phyloP scores from a whole-genome alignment of 805 yeast species.

The Pichia cephalocereana region DNA sequence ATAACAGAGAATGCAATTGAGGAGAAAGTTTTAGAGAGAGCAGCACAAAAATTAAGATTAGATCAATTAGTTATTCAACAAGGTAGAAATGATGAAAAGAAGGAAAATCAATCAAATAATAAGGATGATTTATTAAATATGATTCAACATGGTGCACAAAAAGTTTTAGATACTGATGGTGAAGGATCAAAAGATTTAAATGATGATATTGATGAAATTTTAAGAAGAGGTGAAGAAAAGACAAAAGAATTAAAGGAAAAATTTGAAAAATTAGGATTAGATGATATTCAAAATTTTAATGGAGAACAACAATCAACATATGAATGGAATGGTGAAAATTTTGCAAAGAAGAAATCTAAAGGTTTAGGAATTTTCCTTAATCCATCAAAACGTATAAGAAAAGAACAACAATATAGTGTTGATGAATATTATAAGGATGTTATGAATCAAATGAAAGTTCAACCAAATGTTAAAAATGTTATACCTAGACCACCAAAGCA shows the following conservation, averaged over 20 bases:
- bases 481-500: slow-evolving; percentile 54
- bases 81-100: slow-evolving; percentile 41
- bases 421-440: slow-evolving; percentile 73
- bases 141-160: slow-evolving; percentile 96
- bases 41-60: slow-evolving; percentile 84
- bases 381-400: slow-evolving; percentile 67
- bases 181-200: slow-evolving; percentile 25
- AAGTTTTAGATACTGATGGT: slow-evolving; percentile 52
- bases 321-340: slow-evolving; percentile 93
- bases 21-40: slow-evolving; percentile 91
- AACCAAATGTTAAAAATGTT: slow-evolving; percentile 32
- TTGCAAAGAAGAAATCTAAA: slow-evolving; percentile 52
- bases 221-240: slow-evolving; percentile 71
- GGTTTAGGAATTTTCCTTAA: slow-evolving; percentile 53
- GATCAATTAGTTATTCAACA: slow-evolving; percentile 96
- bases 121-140: slow-evolving; percentile 85
- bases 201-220: slow-evolving; percentile 55
- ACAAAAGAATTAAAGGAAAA: slow-evolving; percentile 73
- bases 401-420: slow-evolving; percentile 68
- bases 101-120: slow-evolving; percentile 29
- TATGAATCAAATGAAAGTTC: slow-evolving; percentile 27
- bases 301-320: slow-evolving; percentile 71
- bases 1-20: slow-evolving; percentile 95
- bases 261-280: slow-evolving; percentile 79
- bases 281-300: slow-evolving; percentile 86